phyloP scores from a whole-genome alignment of 345 rosid species.

The sweet orange (Citrus sinensis) region DVS_A1.0 CM039161.1:22436001-22436500 shows the following conservation, averaged over 20 bases:
- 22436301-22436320: constrained; percentile 74
- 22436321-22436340: constrained; percentile 23
- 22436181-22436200: constrained; percentile 96
- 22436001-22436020: constrained; percentile 66
- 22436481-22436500: background rate
- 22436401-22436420: constrained; percentile 36
- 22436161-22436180: constrained; percentile 51
- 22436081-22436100: background rate
- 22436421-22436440: constrained; percentile 4
- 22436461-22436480: background rate
- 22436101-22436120: background rate
- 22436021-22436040: constrained; percentile 77
- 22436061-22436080: constrained; percentile 89
- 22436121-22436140: background rate
- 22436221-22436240: constrained; percentile 60
- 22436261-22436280: constrained; percentile 84
- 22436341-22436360: constrained; percentile 26
- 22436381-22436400: constrained; percentile 35
- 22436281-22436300: constrained; percentile 95
- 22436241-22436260: constrained; percentile 67
- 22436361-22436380: constrained; percentile 32
- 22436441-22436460: background rate
- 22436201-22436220: constrained; percentile 80
- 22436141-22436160: background rate
- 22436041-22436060: constrained; percentile 90